Evolutionary conservation across 352 stramenopile genomes (phyloP), one percentile per base, ranked within the genome.

Genomic region (Globisporangium radiosum): DNA sequence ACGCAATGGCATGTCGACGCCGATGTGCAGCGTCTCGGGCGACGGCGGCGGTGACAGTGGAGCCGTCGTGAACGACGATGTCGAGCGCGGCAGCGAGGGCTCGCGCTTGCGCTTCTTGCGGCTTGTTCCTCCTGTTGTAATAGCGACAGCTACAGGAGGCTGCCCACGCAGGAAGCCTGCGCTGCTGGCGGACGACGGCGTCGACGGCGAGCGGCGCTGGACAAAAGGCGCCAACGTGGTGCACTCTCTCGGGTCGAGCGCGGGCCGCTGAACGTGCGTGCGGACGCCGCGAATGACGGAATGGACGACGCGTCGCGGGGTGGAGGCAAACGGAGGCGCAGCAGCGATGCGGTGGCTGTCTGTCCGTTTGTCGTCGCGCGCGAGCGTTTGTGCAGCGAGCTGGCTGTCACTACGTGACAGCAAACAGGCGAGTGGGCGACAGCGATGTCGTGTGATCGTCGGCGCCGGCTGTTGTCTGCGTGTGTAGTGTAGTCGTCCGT

Each of bases 51-150:
- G 38, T 0, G 58, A 17, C 25, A 33, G 2, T 3, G 1, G 25
- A 33, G 25, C 25, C 25, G 25, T 33, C 25, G 25, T 33, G 25
- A 33, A 33, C 38, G 43, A 14, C 36, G 43, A 17, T 52, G n/a
- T 4, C 25, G 40, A 7, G 33, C 7, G 17, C 45, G 45, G 45
- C 15, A n/a, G 10, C 17, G 42, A 17, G 13, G 57, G 17, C 17
- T 64, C 59, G 37, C 59, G 52, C 48, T 64, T 64, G 59, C 59
- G 59, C 52, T 64, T 64, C 47, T 64, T 64, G 47, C 19, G 50
- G 36, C n/a, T 45, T 51, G 5, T 7, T 47, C 13, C 13, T 36
- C 43, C 33, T 11, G 36, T 7, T 17, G 36, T 45, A 36, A 15
- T 33, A 36, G 43, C 2, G 25, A 19, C 49, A 50, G 19, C 42